Evolutionary conservation across 2,329 filamentous ascomycete species (phyloP), one percentile per base, ranked within the genome.

Genomic region (Anisogramma anomala): DNA sequence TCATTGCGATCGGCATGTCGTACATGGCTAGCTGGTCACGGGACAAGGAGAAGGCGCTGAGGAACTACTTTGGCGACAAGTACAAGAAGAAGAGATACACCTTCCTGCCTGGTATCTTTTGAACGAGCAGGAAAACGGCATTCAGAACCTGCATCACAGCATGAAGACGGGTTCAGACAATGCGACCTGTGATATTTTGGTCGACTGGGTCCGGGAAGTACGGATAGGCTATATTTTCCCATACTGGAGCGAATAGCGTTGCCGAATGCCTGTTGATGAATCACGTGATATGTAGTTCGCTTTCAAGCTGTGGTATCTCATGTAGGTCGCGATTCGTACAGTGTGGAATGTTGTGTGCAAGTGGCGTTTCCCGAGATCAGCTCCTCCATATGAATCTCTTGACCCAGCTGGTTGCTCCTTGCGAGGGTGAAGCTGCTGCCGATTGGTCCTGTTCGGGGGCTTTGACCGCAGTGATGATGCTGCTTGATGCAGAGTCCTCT

Each of bases 51-150:
- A 76, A 69, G 57, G 78, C 84, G 42, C 91, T 95, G 60, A 78
- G 91, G 54, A 82, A 82, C 61, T 84, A 94, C 60, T 94, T 96
- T 62, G 84, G 84, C 30, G 83, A 88, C 59, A 84, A 81, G 64
- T 98, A 98, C 67, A 88, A 89, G 79, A 88, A 82, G 70, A 96
- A 98, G 84, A 77, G 77, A 55, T 89, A 72, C 57, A 78, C 76
- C 46, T 82, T 94, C 64, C 62, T 95, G 44, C 86, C 91, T 3
- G 84, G 84, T 3, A 65, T 94, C 37, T 72, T 81, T 57, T 91
- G 66, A 64, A 6, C 6, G 7, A 8, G 26, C n/a, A 6, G 6
- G 26, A 28, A n/a, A 28, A 28, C 26, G 4, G 26, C n/a, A n/a
- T 28, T 28, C 4, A 28, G n/a, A 8, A 28, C 5, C 11, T 13